A percentile compares a stretch with the other conserved stretches of the same genome.
Evolutionary conservation across 2,329 filamentous ascomycete genomes (phyloP).

Genomic region (Dichotomopilus funicola): DNA sequence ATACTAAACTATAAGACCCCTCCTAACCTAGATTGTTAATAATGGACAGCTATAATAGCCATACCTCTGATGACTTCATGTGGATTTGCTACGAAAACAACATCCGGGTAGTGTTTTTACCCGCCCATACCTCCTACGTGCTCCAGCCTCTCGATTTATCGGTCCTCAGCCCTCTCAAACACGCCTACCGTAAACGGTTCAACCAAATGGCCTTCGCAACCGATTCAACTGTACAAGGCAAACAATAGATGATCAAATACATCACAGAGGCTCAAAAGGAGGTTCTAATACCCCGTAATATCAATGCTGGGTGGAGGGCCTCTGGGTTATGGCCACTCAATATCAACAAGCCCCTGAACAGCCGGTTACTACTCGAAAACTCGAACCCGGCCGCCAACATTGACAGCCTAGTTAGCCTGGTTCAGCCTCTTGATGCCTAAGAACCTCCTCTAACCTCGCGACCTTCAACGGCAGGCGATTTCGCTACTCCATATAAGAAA

Average conservation of each 20-base stretch:
- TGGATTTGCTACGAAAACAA: not conserved
- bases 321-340: conserved; percentile 3
- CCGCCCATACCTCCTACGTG: not conserved
- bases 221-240: not conserved
- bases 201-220: not conserved
- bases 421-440: not conserved
- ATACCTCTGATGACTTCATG: not conserved
- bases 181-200: not conserved
- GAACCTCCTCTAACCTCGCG: not conserved
- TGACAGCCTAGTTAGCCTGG: not conserved
- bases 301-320: conserved; percentile 2
- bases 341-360: not conserved
- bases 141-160: not conserved
- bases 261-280: not conserved
- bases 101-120: conserved; percentile 1
- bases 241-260: conserved; percentile 1
- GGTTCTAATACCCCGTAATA: not conserved
- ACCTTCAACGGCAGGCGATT: not conserved
- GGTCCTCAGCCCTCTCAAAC: not conserved
- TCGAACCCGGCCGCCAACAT: not conserved
- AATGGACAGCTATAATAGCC: not conserved
- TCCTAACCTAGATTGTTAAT: not conserved
- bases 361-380: not conserved
- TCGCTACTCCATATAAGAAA: not conserved
- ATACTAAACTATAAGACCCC: too few relatives aligned